phyloP scores from a whole-genome alignment of 306 rosid genomes.

The Arachis hypogaea region DNA sequence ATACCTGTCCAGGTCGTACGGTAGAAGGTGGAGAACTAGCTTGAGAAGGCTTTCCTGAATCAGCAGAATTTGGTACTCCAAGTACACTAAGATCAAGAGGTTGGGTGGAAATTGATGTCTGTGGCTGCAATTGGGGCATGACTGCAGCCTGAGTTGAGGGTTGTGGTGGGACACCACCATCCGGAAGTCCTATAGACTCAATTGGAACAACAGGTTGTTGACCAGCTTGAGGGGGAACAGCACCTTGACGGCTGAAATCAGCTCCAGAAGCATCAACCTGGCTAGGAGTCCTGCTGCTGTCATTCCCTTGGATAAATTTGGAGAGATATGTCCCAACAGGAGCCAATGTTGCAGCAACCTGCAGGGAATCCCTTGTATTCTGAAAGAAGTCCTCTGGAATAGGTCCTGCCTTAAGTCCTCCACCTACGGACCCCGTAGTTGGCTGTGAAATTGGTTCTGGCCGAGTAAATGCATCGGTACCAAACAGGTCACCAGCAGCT shows the following conservation, averaged over 20 bases:
- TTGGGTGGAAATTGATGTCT: conserved; percentile 62
- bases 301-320: conserved; percentile 58
- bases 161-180: conserved; percentile 91
- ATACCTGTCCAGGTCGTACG: conserved; percentile 97
- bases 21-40: conserved; percentile 67
- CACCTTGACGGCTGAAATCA: conserved; percentile 61
- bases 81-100: conserved; percentile 95
- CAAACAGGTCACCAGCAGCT: conserved; percentile 71
- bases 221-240: conserved; percentile 66
- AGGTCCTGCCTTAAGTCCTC: conserved; percentile 64
- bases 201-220: conserved; percentile 57
- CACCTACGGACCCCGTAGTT: conserved; percentile 46
- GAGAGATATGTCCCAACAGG: conserved; percentile 94
- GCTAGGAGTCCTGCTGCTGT: conserved; percentile 50
- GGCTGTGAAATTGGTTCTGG: conserved; percentile 63
- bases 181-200: conserved; percentile 76
- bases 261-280: conserved; percentile 56
- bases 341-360: conserved; percentile 81
- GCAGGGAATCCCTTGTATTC: conserved; percentile 87
- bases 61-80: conserved; percentile 66
- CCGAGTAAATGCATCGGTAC: conserved; percentile 55
- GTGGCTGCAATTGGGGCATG: conserved; percentile 54
- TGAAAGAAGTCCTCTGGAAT: conserved; percentile 99
- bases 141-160: conserved; percentile 57
- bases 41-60: conserved; percentile 60